Conservation (phyloP, 148 eudicot genomes). For the Rheum nobile region DNA sequence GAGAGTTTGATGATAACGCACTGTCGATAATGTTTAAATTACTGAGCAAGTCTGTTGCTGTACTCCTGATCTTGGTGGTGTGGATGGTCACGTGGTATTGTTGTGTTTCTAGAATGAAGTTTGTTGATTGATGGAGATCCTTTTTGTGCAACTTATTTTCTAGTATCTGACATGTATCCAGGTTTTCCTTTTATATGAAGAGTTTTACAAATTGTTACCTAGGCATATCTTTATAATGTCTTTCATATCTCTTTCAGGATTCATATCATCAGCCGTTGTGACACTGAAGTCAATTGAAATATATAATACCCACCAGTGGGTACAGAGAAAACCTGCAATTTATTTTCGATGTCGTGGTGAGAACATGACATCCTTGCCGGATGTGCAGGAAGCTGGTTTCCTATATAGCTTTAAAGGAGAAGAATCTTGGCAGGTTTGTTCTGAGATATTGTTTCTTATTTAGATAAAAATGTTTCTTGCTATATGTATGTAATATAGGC, state of each 20-base stretch:
- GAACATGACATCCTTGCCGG: conserved; percentile 40
- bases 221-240: neutral
- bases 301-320: conserved; percentile 40
- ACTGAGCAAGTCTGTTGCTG: no score
- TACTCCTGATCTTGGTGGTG: no score
- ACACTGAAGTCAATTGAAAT: conserved; percentile 46
- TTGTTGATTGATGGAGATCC: neutral
- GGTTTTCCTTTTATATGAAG: neutral
- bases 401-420: conserved; percentile 39
- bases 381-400: conserved; percentile 34
- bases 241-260: conserved; percentile 17
- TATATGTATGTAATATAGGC: neutral
- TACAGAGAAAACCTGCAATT: conserved; percentile 24
- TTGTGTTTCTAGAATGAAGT: no score
- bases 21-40: no score
- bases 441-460: neutral
- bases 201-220: neutral
- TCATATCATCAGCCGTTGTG: conserved; percentile 29
- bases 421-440: conserved; percentile 69
- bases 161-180: neutral
- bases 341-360: conserved; percentile 50
- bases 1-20: no score
- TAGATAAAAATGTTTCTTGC: neutral
- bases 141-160: neutral
- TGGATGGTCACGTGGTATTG: no score